Percentiles rank a stretch among this genome's conserved stretches.
These are phyloP conservation scores for Gigaspora rosea DNA, from an alignment of 192 early-diverging fungal species.

Conservation along the genomic window DNA sequence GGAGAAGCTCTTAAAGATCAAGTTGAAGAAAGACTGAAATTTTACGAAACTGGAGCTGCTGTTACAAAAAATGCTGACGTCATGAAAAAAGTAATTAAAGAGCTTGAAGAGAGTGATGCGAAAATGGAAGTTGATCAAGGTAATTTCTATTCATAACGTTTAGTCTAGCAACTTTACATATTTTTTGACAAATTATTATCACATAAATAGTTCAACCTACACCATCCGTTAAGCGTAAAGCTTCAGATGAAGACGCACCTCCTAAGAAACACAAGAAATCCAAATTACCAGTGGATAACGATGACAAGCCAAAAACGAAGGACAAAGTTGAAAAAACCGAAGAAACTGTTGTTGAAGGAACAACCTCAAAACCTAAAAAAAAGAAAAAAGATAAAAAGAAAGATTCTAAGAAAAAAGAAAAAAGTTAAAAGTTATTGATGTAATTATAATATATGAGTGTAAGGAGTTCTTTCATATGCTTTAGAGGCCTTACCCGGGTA, in stretches of 20 bases:
- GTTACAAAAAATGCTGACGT: conserved; percentile 4
- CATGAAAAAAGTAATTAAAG: conserved; percentile 4
- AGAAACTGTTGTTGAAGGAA: background rate
- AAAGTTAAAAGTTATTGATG: too few relatives aligned
- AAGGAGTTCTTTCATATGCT: too few relatives aligned
- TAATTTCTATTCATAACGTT: too few relatives aligned
- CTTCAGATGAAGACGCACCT: background rate
- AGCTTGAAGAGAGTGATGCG: background rate
- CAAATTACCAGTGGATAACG: background rate
- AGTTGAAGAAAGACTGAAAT: conserved; percentile 93
- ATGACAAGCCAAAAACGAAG: background rate
- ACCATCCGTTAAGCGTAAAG: background rate
- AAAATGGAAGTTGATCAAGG: conserved; percentile 16
- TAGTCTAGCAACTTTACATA: background rate
- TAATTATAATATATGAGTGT: too few relatives aligned
- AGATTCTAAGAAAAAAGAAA: too few relatives aligned
- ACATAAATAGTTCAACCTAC: background rate
- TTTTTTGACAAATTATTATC: background rate
- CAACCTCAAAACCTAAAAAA: background rate
- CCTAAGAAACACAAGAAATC: background rate
- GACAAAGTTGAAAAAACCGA: background rate
- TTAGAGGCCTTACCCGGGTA: too few relatives aligned
- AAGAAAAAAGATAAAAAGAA: conserved; percentile 1
- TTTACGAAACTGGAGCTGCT: conserved; percentile 80
- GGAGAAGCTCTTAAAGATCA: conserved; percentile 92